Conservation (phyloP, 768 basidiomycete genomes). For the Boletellus ananiceps region DNA sequence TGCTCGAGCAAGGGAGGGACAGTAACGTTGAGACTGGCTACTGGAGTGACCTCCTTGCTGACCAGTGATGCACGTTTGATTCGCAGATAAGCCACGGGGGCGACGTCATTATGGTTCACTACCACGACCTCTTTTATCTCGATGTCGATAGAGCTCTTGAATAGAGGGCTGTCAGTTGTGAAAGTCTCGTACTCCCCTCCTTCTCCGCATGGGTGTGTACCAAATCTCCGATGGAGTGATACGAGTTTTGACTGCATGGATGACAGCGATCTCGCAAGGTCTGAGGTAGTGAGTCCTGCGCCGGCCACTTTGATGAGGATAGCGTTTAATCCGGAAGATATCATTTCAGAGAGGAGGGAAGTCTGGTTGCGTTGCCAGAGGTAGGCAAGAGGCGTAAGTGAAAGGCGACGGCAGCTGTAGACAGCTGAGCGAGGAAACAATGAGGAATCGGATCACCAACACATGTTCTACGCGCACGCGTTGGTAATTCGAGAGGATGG, state of each 20-base stretch:
- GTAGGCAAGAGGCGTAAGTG: conserved; percentile 76
- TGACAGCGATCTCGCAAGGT: conserved; percentile 73
- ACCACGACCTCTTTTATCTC: conserved; percentile 66
- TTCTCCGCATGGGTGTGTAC: conserved; percentile 93
- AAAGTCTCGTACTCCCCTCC: conserved; percentile 97
- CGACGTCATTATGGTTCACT: conserved; percentile 77
- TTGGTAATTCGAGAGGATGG: conserved; percentile 97
- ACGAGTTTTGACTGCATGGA: conserved; percentile 70
- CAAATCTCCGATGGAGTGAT: conserved; percentile 74
- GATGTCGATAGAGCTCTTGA: conserved; percentile 73
- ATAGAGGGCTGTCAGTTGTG: conserved; percentile 85
- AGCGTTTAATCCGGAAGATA: conserved; percentile 69
- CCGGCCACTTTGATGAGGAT: conserved; percentile 95
- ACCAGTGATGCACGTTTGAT: conserved; percentile 65
- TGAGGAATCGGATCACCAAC: conserved; percentile 39
- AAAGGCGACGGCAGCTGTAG: conserved; percentile 72
- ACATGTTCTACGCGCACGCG: conserved; percentile 97
- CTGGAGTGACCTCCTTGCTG: conserved; percentile 40
- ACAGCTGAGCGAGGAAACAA: conserved; percentile 2
- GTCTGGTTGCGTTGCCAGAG: conserved; percentile 92
- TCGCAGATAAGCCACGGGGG: conserved; percentile 87
- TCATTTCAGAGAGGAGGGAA: conserved; percentile 85
- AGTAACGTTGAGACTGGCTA: conserved; percentile 15
- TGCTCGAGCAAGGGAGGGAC: conserved; percentile 50
- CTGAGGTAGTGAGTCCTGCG: conserved; percentile 71